Percentiles rank a stretch among this genome's conserved stretches.
Evolutionary conservation across 2,329 filamentous ascomycete species (phyloP).

Genomic region (Beauveria medogensis): DNA sequence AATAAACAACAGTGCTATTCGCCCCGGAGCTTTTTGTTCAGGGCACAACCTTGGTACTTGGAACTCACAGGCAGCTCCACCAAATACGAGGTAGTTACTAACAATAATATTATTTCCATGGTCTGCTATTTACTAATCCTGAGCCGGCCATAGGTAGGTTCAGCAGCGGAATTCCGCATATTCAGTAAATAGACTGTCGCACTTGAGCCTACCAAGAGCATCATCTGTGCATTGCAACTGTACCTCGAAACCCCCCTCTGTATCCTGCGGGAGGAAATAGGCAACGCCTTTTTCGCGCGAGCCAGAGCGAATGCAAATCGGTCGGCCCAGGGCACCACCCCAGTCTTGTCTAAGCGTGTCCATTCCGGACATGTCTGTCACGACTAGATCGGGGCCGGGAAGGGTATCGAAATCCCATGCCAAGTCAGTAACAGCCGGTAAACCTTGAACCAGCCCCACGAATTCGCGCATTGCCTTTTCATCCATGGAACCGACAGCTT

Average conservation of each 20-base stretch:
- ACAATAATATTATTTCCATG: too few relatives aligned
- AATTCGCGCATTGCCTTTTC: background rate
- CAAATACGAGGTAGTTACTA: too few relatives aligned
- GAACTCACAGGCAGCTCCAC: too few relatives aligned
- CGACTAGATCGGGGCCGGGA: background rate
- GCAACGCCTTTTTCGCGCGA: background rate
- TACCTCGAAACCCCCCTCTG: background rate
- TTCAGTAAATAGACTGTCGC: constrained; percentile 19
- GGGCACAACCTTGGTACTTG: too few relatives aligned
- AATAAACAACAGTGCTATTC: too few relatives aligned
- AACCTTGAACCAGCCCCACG: background rate
- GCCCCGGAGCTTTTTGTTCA: too few relatives aligned
- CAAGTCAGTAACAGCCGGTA: background rate
- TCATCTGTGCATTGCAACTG: background rate
- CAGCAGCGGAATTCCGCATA: background rate
- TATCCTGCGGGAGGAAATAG: background rate
- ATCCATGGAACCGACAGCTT: background rate
- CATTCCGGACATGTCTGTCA: background rate
- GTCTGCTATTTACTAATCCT: too few relatives aligned
- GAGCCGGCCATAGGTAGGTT: background rate
- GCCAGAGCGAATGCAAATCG: background rate
- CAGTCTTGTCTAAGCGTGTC: background rate
- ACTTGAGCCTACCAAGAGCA: background rate
- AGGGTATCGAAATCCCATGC: background rate
- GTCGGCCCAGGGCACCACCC: background rate